These are phyloP conservation scores for Nakaseomyces kungkrabaensis DNA, from an alignment of 1,139 yeast genomes.

Conservation along the genomic window DNA sequence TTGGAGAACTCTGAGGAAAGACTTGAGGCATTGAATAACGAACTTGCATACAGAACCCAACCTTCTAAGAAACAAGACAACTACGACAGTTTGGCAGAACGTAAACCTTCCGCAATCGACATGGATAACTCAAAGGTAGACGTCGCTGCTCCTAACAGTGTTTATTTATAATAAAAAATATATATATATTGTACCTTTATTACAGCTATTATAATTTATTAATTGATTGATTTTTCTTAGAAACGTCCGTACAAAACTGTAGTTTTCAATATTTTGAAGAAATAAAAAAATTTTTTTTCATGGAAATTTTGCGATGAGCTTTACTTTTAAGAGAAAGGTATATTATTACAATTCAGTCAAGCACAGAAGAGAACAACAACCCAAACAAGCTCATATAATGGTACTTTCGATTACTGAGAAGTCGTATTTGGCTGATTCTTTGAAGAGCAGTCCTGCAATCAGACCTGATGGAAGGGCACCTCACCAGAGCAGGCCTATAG, in stretches of 20 bases:
- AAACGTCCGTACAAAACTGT: background rate
- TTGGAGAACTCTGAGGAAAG: conserved; percentile 31
- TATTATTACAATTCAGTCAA: too few relatives aligned
- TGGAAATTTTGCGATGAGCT: background rate
- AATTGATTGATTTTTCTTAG: background rate
- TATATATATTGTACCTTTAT: background rate
- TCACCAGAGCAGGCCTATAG: conserved; percentile 75
- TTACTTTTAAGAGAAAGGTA: background rate
- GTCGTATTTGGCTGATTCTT: conserved; percentile 66
- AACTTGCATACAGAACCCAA: conserved; percentile 17
- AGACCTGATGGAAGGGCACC: conserved; percentile 75
- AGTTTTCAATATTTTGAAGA: background rate
- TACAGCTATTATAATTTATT: background rate
- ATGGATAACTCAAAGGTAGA: conserved; percentile 5
- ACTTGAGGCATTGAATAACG: conserved; percentile 29
- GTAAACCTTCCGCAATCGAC: conserved; percentile 3
- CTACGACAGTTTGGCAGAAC: conserved; percentile 1
- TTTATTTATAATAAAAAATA: background rate
- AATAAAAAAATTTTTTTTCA: background rate
- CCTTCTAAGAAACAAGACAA: conserved; percentile 3
- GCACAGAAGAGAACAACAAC: too few relatives aligned
- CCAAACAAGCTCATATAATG: conserved; percentile 31
- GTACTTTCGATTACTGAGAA: conserved; percentile 79
- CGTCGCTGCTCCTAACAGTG: conserved; percentile 5
- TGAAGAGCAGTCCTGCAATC: conserved; percentile 50